Evolutionary conservation across 2,329 filamentous ascomycete genomes (phyloP).

Genomic region (Sporothrix sp.): DNA sequence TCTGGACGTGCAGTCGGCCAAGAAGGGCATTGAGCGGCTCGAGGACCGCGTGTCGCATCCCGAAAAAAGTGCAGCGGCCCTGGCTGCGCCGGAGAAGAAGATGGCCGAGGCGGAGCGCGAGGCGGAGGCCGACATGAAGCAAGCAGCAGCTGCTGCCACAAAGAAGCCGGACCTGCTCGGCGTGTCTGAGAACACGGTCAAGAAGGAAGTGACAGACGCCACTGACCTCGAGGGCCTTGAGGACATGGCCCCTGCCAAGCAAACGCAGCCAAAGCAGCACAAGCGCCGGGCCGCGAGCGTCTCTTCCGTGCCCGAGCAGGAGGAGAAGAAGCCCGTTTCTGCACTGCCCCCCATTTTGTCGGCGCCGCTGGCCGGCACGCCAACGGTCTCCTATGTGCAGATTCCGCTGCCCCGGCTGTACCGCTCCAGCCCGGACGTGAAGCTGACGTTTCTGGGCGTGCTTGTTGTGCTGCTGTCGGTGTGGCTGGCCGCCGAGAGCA

Average conservation of each 20-base stretch:
- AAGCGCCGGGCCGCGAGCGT: neutral
- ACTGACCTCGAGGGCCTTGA: neutral
- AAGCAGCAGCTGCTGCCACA: neutral
- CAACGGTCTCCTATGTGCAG: constrained; percentile 28
- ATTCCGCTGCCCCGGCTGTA: constrained; percentile 41
- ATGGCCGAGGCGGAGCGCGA: neutral
- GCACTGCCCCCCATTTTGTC: neutral
- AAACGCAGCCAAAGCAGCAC: constrained; percentile 3
- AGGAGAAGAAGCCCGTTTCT: neutral
- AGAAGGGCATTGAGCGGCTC: constrained; percentile 48
- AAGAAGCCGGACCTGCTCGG: too few relatives aligned
- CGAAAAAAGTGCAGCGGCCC: neutral
- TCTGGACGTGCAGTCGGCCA: constrained; percentile 43
- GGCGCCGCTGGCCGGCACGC: neutral
- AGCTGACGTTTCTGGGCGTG: constrained; percentile 39
- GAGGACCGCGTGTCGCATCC: constrained; percentile 40
- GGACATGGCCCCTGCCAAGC: neutral
- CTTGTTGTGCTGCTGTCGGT: constrained; percentile 32
- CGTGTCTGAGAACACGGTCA: neutral
- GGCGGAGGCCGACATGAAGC: neutral
- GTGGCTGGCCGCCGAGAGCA: constrained; percentile 48
- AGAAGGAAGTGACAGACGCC: neutral
- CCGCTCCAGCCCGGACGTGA: constrained; percentile 33
- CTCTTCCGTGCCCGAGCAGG: neutral
- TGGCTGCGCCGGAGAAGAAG: neutral